Percentiles rank a stretch among this genome's conserved stretches.
Conservation (phyloP, 108 stramenopile genomes). For the Pseudonitzschia multiseries region DNA sequence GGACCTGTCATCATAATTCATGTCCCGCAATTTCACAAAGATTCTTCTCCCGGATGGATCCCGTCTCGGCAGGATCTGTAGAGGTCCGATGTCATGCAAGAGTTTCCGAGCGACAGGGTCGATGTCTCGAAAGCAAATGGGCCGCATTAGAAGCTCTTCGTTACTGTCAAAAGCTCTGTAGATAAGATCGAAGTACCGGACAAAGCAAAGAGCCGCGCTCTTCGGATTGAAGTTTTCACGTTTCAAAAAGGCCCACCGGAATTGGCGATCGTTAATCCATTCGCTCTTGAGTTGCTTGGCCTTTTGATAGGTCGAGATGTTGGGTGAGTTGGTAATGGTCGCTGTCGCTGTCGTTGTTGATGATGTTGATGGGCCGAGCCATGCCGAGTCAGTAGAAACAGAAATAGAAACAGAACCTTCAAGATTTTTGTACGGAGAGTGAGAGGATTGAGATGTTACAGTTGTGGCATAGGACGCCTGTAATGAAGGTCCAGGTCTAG, state of each 20-base stretch:
- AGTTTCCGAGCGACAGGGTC: not conserved
- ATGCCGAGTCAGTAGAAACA: too few relatives aligned
- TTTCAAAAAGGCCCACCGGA: not conserved
- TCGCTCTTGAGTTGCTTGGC: not conserved
- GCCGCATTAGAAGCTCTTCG: not conserved
- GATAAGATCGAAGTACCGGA: not conserved
- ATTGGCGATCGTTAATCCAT: not conserved
- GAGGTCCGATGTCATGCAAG: not conserved
- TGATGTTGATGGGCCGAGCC: too few relatives aligned
- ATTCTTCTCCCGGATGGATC: slow-evolving; percentile 30
- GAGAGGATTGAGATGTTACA: too few relatives aligned
- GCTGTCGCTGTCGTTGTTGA: too few relatives aligned
- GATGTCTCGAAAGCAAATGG: not conserved
- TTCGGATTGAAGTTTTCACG: not conserved
- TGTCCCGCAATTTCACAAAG: not conserved
- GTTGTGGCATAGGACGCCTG: too few relatives aligned
- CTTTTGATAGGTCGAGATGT: not conserved
- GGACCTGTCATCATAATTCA: not conserved
- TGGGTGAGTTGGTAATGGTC: too few relatives aligned
- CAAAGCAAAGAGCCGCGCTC: not conserved
- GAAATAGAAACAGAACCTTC: too few relatives aligned
- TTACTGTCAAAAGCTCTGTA: not conserved
- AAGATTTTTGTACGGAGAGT: too few relatives aligned
- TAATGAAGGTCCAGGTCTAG: too few relatives aligned
- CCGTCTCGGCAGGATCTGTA: slow-evolving; percentile 24